Conservation (phyloP, 2,329 filamentous ascomycete genomes). For the Scorias spongiosa region DNA sequence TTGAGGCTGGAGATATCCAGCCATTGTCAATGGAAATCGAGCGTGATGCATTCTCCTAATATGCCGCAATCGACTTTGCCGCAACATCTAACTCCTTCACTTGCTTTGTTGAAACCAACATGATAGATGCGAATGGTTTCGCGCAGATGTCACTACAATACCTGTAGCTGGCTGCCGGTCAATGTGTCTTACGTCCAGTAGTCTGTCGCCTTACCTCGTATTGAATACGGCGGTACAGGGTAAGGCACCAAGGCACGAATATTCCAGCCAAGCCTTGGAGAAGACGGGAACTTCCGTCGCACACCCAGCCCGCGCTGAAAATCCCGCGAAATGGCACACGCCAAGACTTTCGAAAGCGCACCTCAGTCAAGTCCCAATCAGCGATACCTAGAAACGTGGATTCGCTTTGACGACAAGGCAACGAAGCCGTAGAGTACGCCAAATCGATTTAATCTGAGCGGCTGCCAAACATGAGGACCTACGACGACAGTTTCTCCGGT, state of each 20-base stretch:
- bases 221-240: no score
- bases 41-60: no score
- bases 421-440: not conserved
- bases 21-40: no score
- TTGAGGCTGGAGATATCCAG: no score
- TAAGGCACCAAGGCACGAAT: not conserved
- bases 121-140: no score
- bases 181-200: no score
- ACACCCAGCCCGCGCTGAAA: not conserved
- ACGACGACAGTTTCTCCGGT: conserved; percentile 65
- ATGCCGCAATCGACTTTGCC: no score
- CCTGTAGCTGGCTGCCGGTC: no score
- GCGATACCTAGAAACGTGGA: not conserved
- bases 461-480: conserved; percentile 53
- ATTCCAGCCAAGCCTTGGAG: not conserved
- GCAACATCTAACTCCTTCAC: no score
- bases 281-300: not conserved
- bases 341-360: not conserved
- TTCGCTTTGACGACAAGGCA: not conserved
- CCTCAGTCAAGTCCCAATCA: not conserved
- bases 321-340: not conserved
- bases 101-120: no score
- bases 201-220: no score
- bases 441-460: not conserved
- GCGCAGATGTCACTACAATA: no score